Base-by-base conservation (phyloP, 768 basidiomycete genomes). In the Paxillus rubicundulus region DNA sequence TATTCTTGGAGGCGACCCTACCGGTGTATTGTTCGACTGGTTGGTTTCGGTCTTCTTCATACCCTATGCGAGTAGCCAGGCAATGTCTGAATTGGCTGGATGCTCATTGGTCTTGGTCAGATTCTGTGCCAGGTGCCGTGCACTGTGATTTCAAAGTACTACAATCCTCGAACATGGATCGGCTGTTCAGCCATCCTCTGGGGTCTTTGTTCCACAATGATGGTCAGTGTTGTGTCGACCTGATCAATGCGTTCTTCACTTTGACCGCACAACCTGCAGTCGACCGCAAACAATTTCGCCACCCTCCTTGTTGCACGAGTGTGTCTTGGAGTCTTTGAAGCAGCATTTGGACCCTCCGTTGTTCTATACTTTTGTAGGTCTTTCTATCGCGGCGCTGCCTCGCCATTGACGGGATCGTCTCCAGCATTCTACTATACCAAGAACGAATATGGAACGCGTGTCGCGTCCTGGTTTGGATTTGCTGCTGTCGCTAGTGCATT, bases 41-140 rank as follows among this genome's bases (percentile, higher is more conserved):
- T 69, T 88, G 40, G 86, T 84, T 52, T 85, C 87, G 1, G 76
- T 78, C 8, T 92, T 91, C 71, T 91, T 85, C 70, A 82, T 91
- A 68, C 82, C 89, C 56, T 91, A 90, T 65, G 87, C 86, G 51
- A 52, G 80, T 70, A 4, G 3, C 16, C n/a, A 16, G 1, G 2
- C 17, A 10, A 33, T 37, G 6, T 6, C 16, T 47, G 20, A 13
- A 39, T 36, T 41, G 5, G 32, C 27, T 30, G 10, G 36, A 2
- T 9, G 14, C 48, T 65, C 8, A 60, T 38, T 5, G 20, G 12
- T 17, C 13, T 8, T 43, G 49, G 13, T 44, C 60, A 90, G 87
- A 86, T 90, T 51, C 50, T 89, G 12, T 83, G 74, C 54, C 84
- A 87, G 70, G 73, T 89, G 32, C 89, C 89, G 1, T 85, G 82